A percentile compares a stretch with the other conserved stretches of the same genome.
Conservation (phyloP, 2,329 filamentous ascomycete genomes). For the Ceratocystis alfenasii region DNA sequence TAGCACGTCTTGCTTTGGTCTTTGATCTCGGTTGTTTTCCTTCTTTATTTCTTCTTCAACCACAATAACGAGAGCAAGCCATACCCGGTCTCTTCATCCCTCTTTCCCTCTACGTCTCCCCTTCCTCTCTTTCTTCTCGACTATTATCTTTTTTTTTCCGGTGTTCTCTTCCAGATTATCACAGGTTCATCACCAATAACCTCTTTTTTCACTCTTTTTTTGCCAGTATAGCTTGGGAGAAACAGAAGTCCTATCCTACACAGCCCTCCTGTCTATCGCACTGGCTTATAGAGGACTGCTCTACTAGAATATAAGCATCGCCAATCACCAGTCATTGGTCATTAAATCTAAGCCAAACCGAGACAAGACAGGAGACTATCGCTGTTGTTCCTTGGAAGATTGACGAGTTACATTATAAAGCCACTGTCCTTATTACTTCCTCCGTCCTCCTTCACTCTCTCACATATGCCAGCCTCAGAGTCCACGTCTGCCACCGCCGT, state of each 20-base stretch:
- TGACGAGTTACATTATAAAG: background rate
- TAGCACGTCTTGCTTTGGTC: background rate
- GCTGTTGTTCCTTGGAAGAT: background rate
- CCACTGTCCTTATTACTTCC: background rate
- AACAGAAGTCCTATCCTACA: too few relatives aligned
- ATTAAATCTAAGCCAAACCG: too few relatives aligned
- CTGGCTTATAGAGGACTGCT: background rate
- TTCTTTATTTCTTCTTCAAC: slow-evolving; percentile 8
- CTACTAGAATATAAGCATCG: background rate
- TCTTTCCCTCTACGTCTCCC: too few relatives aligned
- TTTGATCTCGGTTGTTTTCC: slow-evolving; percentile 10
- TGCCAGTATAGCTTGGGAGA: too few relatives aligned
- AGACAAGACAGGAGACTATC: too few relatives aligned
- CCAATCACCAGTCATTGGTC: background rate
- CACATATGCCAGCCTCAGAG: background rate
- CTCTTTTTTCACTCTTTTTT: too few relatives aligned
- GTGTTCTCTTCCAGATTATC: background rate
- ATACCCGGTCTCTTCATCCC: background rate
- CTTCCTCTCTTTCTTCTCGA: too few relatives aligned
- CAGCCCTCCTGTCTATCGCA: too few relatives aligned
- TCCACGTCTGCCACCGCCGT: background rate
- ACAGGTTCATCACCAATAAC: too few relatives aligned
- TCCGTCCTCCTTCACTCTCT: background rate
- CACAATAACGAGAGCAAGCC: slow-evolving; percentile 4
- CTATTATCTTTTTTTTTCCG: background rate